Evolutionary conservation across 129 eudicot genomes (phyloP).

Genomic region (Deinandra increscens): DNA sequence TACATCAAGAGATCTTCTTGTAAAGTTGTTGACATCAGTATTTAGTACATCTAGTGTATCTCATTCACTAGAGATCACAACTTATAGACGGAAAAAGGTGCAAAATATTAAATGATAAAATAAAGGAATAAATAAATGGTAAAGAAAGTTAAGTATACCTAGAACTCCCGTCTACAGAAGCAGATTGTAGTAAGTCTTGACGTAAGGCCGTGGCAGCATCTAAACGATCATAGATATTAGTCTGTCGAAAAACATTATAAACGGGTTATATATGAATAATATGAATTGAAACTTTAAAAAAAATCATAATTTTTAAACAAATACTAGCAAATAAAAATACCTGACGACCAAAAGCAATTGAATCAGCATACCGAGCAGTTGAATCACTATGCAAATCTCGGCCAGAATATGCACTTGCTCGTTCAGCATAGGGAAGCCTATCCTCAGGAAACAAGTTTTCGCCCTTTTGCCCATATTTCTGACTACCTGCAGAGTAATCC

Average conservation of each 20-base stretch:
- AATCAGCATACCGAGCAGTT: conserved; percentile 57
- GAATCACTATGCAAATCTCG: conserved; percentile 65
- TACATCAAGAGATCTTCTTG: conserved; percentile 25
- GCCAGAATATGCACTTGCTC: conserved; percentile 58
- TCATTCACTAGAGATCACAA: conserved; percentile 22
- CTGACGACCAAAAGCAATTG: conserved; percentile 67
- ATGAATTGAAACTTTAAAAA: neutral
- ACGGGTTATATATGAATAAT: neutral
- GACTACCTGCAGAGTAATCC: conserved; percentile 61
- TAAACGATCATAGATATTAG: conserved; percentile 73
- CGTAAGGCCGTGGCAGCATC: conserved; percentile 62
- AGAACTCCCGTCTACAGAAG: conserved; percentile 68
- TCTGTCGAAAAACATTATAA: conserved; percentile 35
- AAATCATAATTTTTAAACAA: neutral
- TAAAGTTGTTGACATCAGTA: conserved; percentile 30
- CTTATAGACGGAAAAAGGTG: neutral
- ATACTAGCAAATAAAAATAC: conserved; percentile 28
- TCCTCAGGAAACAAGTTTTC: conserved; percentile 62
- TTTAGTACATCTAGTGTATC: conserved; percentile 18
- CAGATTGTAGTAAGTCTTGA: conserved; percentile 72
- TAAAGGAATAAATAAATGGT: neutral
- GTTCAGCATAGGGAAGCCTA: conserved; percentile 60
- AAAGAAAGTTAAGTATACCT: conserved; percentile 48
- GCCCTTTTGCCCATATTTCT: conserved; percentile 65
- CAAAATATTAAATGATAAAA: conserved; percentile 11